Base-by-base conservation (phyloP, 768 basidiomycete genomes). In the Boletus tylopilopsis region DNA sequence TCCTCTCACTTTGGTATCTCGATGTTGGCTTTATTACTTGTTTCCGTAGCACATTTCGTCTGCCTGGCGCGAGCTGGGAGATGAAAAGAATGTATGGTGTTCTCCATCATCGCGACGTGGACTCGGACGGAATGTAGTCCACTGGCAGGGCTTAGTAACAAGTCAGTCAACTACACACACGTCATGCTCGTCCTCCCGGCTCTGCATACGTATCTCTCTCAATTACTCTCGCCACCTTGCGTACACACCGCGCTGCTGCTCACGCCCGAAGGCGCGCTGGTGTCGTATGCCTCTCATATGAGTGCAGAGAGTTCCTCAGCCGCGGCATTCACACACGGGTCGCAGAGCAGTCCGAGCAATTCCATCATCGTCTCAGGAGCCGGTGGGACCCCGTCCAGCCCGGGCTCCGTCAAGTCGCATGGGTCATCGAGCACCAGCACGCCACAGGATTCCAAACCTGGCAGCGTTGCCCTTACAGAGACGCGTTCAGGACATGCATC, bases 151-250 rank as follows among this genome's bases (percentile, higher is more conserved):
- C 22, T 30, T 27, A 32, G 33, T 18, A 29, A 47, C 41, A 7
- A 16, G 41, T 1, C 8, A 16, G 47, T 25, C 52, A 30, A 43
- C 43, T 4, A 39, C 34, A 22, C 23, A 24, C 33, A 43, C 39
- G 42, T n/a, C n/a, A 90, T 90, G 88, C 76, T 90, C 38, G 78
- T 84, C 57, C 76, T 90, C 30, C 77, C 84, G 29, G 76, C 78
- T 32, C 72, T 90, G 21, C 84, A 87, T 63, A 76, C 73, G 34
- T 73, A 85, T 32, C 79, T 90, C 23, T 70, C 78, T 23, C 81
- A 85, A 61, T 68, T 85, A 6, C 73, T 90, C 29, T 71, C 76
- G 3, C 75, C 78, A 7, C 81, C 83, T 0, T 66, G 72, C 25
- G 65, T 90, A 50, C 89, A 90, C 61, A 88, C 86, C 0, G 86